Conservation (phyloP, 495 filamentous ascomycete species). For the Lasiosphaeriaceae sp. region DNA sequence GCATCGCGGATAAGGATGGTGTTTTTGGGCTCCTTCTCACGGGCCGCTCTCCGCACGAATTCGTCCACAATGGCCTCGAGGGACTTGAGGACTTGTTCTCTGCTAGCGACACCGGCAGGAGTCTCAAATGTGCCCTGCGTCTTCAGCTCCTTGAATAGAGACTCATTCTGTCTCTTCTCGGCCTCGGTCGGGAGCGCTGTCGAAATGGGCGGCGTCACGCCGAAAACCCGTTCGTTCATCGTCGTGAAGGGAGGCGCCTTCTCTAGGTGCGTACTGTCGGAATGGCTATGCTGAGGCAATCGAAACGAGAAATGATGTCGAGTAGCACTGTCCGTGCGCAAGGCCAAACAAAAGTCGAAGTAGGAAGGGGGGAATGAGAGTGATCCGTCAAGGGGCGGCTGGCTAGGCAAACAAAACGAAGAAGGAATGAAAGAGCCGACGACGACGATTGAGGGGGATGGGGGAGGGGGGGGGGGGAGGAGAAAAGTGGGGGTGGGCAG, state of each 20-base stretch:
- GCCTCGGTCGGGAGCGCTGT: conserved; percentile 64
- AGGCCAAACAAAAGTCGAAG: not conserved
- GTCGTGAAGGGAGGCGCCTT: not conserved
- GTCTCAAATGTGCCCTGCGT: conserved; percentile 88
- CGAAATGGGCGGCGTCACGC: conserved; percentile 83
- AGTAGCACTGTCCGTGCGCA: not conserved
- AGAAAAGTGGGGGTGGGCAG: not conserved
- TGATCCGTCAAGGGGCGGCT: not conserved
- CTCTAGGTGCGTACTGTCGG: not conserved
- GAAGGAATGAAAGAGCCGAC: not conserved
- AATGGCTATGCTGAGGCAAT: not conserved
- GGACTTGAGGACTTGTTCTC: conserved; percentile 54
- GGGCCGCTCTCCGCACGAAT: conserved; percentile 76
- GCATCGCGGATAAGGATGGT: conserved; percentile 71
- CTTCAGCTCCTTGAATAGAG: conserved; percentile 76
- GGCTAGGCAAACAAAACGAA: not conserved
- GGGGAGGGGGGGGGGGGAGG: not conserved
- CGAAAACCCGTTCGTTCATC: conserved; percentile 51
- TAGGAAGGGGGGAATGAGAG: not conserved
- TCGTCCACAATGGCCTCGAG: conserved; percentile 76
- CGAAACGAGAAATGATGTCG: not conserved
- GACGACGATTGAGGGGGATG: not conserved
- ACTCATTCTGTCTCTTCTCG: conserved; percentile 70
- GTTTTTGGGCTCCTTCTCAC: conserved; percentile 67
- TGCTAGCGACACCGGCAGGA: conserved; percentile 68